phyloP scores from a whole-genome alignment of 352 stramenopile genomes.

The Thraustochytrium striatum region DNA sequence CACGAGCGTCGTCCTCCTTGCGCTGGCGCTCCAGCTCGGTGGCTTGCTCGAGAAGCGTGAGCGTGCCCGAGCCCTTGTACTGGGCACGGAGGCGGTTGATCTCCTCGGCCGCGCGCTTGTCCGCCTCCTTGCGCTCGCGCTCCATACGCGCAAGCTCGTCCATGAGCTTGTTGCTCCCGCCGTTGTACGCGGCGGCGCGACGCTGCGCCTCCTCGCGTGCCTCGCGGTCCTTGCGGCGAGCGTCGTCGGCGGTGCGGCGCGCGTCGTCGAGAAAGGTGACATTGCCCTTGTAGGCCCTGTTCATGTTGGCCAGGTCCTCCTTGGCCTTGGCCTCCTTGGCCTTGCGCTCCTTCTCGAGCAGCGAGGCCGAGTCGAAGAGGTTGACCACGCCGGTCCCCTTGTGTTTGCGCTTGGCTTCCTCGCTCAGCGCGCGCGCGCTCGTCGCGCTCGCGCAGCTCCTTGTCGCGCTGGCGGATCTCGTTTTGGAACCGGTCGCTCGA shows the following conservation, averaged over 20 bases:
- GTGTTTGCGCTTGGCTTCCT: neutral
- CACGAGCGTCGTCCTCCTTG: slow-evolving; percentile 16
- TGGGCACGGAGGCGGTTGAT: neutral
- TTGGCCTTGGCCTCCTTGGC: neutral
- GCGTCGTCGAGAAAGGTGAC: slow-evolving; percentile 5
- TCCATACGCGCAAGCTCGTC: neutral
- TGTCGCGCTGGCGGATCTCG: neutral
- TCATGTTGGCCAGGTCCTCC: neutral
- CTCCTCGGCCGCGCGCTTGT: neutral
- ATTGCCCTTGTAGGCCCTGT: slow-evolving; percentile 6
- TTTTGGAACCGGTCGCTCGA: neutral
- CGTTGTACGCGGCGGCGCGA: neutral
- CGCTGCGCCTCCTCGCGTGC: neutral
- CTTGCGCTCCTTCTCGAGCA: neutral
- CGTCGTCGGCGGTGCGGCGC: neutral
- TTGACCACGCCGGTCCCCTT: slow-evolving; percentile 28
- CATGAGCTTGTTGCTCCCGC: slow-evolving; percentile 19
- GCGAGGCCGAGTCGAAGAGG: slow-evolving; percentile 27
- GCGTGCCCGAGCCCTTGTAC: slow-evolving; percentile 18
- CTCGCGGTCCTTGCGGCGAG: neutral
- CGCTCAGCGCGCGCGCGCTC: neutral
- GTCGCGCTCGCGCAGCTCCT: neutral
- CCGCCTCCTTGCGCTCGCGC: slow-evolving; percentile 6
- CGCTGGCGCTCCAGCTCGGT: neutral
- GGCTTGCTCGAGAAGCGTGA: slow-evolving; percentile 7